These are phyloP conservation scores for Globisporangium uncinulatum DNA, from an alignment of 352 stramenopile species.

Conservation along the genomic window DNA sequence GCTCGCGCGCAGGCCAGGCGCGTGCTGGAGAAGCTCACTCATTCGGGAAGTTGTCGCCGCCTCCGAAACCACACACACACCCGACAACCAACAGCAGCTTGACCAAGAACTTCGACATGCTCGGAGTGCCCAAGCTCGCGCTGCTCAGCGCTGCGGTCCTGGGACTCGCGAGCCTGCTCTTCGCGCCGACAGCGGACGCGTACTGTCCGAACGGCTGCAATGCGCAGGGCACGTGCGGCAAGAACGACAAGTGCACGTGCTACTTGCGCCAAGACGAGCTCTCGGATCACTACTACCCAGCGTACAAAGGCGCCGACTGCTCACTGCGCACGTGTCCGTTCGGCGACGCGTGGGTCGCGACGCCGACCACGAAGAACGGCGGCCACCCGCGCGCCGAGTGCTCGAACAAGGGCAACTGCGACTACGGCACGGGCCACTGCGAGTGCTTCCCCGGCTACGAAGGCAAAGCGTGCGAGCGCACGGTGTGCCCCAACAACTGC, in stretches of 20 bases:
- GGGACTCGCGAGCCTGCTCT: constrained; percentile 16
- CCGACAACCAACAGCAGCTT: not conserved
- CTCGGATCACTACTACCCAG: constrained; percentile 30
- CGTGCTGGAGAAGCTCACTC: too few species aligned
- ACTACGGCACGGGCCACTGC: constrained; percentile 88
- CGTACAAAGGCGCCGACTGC: constrained; percentile 73
- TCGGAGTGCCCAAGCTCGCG: constrained; percentile 33
- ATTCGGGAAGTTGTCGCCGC: too few species aligned
- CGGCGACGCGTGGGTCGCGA: constrained; percentile 57
- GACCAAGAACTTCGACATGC: constrained; percentile 22
- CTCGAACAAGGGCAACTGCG: constrained; percentile 91
- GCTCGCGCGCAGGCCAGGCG: too few species aligned
- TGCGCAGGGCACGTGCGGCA: constrained; percentile 78
- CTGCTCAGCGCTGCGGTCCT: constrained; percentile 29
- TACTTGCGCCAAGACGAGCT: constrained; percentile 73
- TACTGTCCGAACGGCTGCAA: constrained; percentile 86
- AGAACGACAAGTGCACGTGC: constrained; percentile 91
- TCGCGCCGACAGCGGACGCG: constrained; percentile 13
- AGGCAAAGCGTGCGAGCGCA: constrained; percentile 89
- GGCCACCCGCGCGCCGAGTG: constrained; percentile 87
- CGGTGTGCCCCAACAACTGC: constrained; percentile 94
- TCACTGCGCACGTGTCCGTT: constrained; percentile 73
- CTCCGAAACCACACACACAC: not conserved
- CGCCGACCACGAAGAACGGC: constrained; percentile 54
- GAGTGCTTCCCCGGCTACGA: constrained; percentile 88